These are phyloP conservation scores for Penicillium pancosmium DNA, from an alignment of 495 filamentous ascomycete genomes.

Conservation along the genomic window DNA sequence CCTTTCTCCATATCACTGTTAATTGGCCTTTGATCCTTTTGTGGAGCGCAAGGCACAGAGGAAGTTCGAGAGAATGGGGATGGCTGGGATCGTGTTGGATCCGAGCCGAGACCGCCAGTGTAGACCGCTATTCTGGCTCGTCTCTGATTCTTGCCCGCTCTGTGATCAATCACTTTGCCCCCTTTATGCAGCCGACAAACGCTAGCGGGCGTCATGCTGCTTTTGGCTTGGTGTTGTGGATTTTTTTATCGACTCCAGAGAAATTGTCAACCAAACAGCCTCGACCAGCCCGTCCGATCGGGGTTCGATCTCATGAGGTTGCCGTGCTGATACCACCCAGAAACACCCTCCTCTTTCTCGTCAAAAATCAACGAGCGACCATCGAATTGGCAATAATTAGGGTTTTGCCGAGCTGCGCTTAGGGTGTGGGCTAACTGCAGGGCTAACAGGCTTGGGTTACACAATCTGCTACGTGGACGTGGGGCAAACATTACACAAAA, in stretches of 20 bases:
- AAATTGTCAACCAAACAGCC: not conserved
- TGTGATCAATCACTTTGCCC: slow-evolving; percentile 12
- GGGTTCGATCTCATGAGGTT: not conserved
- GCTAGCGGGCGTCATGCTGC: slow-evolving; percentile 16
- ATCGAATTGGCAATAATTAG: not conserved
- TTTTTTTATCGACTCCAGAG: not conserved
- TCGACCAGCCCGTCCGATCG: not conserved
- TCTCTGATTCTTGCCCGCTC: slow-evolving; percentile 1
- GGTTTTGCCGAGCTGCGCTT: not conserved
- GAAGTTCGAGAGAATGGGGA: not conserved
- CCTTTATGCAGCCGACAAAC: not conserved
- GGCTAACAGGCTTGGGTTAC: slow-evolving; percentile 9
- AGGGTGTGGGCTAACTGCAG: not conserved
- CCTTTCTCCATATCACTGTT: not conserved
- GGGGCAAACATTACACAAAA: not conserved
- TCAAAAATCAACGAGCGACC: not conserved
- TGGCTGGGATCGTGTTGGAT: slow-evolving; percentile 5
- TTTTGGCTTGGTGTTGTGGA: slow-evolving; percentile 6
- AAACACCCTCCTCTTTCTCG: not conserved
- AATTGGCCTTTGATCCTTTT: not conserved
- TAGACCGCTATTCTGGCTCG: slow-evolving; percentile 23
- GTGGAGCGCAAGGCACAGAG: not conserved
- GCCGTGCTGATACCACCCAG: not conserved
- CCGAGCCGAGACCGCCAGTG: slow-evolving; percentile 6
- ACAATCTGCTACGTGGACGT: slow-evolving; percentile 8